Conservation (phyloP, 2,329 filamentous ascomycete species). For the Whalleya microplaca region DNA sequence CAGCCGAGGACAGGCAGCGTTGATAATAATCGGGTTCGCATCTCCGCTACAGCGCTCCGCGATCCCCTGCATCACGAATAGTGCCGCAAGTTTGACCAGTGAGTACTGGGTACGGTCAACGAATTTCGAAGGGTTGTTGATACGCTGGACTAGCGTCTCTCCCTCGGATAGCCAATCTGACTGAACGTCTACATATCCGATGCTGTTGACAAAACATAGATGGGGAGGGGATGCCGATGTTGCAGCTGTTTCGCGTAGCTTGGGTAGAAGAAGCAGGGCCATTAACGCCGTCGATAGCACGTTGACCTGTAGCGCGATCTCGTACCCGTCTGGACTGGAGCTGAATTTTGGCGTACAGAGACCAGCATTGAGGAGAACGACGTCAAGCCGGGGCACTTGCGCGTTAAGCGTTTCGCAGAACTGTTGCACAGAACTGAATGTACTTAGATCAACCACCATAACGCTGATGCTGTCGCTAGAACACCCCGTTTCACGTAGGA, state of each 20-base stretch:
- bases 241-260: slow-evolving; percentile 41
- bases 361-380: background rate
- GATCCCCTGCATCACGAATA: too few species aligned
- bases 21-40: background rate
- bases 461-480: too few species aligned
- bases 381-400: background rate
- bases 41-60: too few species aligned
- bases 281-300: slow-evolving; percentile 58
- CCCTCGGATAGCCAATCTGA: background rate
- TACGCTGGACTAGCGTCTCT: too few species aligned
- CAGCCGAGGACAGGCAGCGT: background rate
- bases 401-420: too few species aligned
- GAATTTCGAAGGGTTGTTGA: too few species aligned
- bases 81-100: too few species aligned
- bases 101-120: too few species aligned
- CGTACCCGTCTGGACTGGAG: slow-evolving; percentile 45
- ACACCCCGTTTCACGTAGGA: background rate
- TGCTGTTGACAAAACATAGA: background rate
- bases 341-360: background rate
- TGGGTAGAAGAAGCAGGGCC: slow-evolving; percentile 53
- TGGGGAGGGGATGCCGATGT: background rate
- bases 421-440: too few species aligned
- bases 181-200: background rate
- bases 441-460: too few species aligned
- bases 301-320: slow-evolving; percentile 59